Evolutionary conservation across 2,329 filamentous ascomycete species (phyloP).

Genomic region (Alternaria brassicae): DNA sequence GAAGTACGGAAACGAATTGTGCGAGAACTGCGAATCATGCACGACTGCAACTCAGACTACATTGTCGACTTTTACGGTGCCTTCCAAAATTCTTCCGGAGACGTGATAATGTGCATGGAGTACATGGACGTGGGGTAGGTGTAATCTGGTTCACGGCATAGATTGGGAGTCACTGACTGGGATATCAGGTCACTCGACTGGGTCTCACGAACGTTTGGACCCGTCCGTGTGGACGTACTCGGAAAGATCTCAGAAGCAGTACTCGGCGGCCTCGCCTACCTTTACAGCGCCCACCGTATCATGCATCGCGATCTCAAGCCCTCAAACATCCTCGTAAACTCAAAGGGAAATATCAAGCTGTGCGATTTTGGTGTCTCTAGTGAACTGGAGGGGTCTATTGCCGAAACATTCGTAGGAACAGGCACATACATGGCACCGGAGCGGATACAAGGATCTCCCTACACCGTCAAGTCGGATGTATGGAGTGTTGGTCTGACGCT

Average conservation of each 20-base stretch:
- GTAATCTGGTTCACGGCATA: neutral
- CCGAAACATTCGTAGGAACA: conserved; percentile 97
- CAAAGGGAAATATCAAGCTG: conserved; percentile 90
- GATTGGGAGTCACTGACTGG: conserved; percentile 20
- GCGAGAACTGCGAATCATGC: conserved; percentile 96
- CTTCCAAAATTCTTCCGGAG: conserved; percentile 93
- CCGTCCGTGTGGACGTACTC: conserved; percentile 92
- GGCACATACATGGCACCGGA: conserved; percentile 99
- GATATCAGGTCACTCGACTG: conserved; percentile 80
- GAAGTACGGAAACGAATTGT: conserved; percentile 97
- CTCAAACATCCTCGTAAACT: conserved; percentile 96
- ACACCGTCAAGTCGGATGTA: conserved; percentile 97
- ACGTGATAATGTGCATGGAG: conserved; percentile 99
- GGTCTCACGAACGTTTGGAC: conserved; percentile 93
- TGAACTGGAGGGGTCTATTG: conserved; percentile 96
- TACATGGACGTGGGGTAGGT: conserved; percentile 98
- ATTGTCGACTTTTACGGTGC: conserved; percentile 98
- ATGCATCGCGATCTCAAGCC: conserved; percentile 99
- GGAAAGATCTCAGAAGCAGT: conserved; percentile 98
- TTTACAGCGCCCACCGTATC: conserved; percentile 94
- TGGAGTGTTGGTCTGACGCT: conserved; percentile 96
- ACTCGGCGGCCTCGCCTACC: conserved; percentile 89
- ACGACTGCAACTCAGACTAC: conserved; percentile 94
- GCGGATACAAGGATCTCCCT: conserved; percentile 94
- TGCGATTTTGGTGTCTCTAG: conserved; percentile 99